Base-by-base conservation (phyloP, 148 eudicot species). In the Rhododendron ferrugineum region DNA sequence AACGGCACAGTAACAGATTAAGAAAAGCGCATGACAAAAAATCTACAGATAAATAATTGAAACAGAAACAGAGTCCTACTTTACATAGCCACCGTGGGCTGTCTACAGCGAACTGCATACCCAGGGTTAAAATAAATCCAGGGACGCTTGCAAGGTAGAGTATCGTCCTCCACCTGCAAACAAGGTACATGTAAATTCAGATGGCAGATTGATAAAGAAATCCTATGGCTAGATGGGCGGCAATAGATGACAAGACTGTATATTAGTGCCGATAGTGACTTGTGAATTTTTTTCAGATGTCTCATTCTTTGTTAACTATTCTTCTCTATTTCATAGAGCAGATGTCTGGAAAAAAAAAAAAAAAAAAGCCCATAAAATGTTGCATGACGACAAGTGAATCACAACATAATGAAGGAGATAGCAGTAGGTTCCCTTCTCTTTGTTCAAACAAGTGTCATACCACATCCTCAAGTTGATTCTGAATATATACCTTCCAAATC, bases 1-100 rank as follows among this genome's bases (percentile, higher is more conserved):
- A 77, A 44, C 30, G 11, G 47, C 7, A 77, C 32, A 44, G 47
- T 77, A 77, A 11, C 50, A 77, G 52, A 44, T 44, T 37, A 42
- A 77, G 15, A 77, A 23, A 77, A 23, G 80, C 8, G 1, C 52
- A 44, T 42, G 52, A 22, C 1, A 76, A 77, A 77, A 52, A 42
- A 42, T 42, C 46, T 77, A 66, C 47, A 82, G 11, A 60, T 75
- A 72, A 42, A 79, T 47, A 52, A 73, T 32, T 40, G 68, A 78
- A 78, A 82, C 42, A 2, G 64, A 66, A 83, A 74, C 36, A 26
- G 82, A 82, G 54, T 80, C 89, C 75, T 93, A 95, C 98, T 88
- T 94, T 93, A 85, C 94, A 93, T 80, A 95, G 89, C 98, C 98
- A 95, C 34, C 96, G 92, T 50, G 98, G 96, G 84, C 98, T 95